Evolutionary conservation across 331 rosid genomes (phyloP), one percentile per base, ranked within the genome.

Genomic region (Acacia concinna): DNA sequence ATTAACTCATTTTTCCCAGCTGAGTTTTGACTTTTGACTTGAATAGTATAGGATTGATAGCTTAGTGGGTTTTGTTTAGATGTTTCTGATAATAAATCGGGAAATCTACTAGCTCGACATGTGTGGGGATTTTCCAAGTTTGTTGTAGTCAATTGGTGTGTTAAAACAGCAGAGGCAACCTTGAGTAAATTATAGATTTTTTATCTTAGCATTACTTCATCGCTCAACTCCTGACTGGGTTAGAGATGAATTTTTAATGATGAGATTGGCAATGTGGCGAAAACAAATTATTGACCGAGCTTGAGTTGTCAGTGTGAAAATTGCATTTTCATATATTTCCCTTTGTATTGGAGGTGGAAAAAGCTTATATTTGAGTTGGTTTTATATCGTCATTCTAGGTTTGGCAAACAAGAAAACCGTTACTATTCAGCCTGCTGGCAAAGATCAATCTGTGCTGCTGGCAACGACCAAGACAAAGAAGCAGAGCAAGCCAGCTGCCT

Each of bases 331-430:
- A 13, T 60, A 23, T 38, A 14, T 31, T 59, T 34, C 14, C 2
- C 20, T 63, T 67, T 49, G 57, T 38, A 4, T 8, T 31, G 65
- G 52, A 15, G 31, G 2, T 0, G 18, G 40, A 35, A 4, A 46
- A 3, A 17, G 32, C 32, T n/a, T 5, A 9, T 18, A 8, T 21
- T 62, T 17, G 3, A 69, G 20, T 46, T 34, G 1, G 51, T 17
- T 37, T 77, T 44, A 8, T 38, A 3, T 4, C 49, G 31, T 25
- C 68, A 23, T 78, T 79, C 20, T 83, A 96, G 99, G 99, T 67
- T 85, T 96, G 97, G 97, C 99, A 18, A 91, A 96, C 90, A 91
- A 91, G 92, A 96, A 96, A 78, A 93, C 97, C 7, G 92, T 96
- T 2, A 86, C 92, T 15, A 81, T 96, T 84, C 97, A 88, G 80